Evolutionary conservation across 2,329 filamentous ascomycete genomes (phyloP).

Genomic region (Aureobasidium sp.): DNA sequence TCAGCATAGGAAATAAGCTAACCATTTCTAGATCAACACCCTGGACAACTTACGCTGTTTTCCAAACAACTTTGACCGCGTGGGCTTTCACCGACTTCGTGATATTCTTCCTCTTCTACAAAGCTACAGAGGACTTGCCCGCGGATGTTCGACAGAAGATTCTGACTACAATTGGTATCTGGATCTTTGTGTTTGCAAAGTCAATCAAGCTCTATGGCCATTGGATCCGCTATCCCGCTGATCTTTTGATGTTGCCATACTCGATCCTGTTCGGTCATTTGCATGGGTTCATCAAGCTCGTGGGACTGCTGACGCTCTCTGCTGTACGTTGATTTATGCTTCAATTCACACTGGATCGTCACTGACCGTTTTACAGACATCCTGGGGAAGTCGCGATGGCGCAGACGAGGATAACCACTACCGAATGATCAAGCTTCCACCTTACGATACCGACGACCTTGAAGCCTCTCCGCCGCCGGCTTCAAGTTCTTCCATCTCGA

Average conservation of each 20-base stretch:
- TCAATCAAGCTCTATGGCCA: conserved; percentile 83
- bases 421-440: conserved; percentile 47
- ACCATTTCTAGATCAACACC: conserved; percentile 60
- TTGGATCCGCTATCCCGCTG: conserved; percentile 73
- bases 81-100: conserved; percentile 75
- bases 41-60: conserved; percentile 89
- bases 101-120: conserved; percentile 60
- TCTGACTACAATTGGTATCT: conserved; percentile 52
- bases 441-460: conserved; percentile 20
- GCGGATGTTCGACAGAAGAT: conserved; percentile 38
- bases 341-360: not conserved
- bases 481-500: not conserved
- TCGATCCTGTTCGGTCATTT: conserved; percentile 88
- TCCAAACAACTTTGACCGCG: conserved; percentile 86
- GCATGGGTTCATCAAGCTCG: conserved; percentile 86
- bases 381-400: conserved; percentile 89
- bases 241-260: conserved; percentile 71
- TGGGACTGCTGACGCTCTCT: conserved; percentile 63
- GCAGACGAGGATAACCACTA: conserved; percentile 75
- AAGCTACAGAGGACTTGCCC: conserved; percentile 47
- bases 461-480: conserved; percentile 3
- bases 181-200: conserved; percentile 76
- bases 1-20: not conserved
- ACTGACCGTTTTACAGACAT: conserved; percentile 52
- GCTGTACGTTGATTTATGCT: not conserved